phyloP scores from a whole-genome alignment of 345 rosid species.

The Syzygium jambos region DNA sequence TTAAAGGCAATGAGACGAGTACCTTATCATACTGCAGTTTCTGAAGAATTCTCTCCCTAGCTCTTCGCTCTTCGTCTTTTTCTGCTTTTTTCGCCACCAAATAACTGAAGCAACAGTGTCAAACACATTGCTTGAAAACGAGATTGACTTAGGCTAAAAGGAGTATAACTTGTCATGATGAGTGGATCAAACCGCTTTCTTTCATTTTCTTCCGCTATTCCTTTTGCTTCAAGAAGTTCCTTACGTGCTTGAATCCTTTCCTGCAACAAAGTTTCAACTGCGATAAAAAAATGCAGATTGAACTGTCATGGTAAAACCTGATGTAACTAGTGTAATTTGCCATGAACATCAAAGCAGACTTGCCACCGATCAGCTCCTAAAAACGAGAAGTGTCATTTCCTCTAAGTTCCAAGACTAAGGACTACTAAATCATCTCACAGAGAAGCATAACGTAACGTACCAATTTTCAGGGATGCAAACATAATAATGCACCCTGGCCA shows the following conservation, averaged over 20 bases:
- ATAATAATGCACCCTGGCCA: not conserved
- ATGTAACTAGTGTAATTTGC: not conserved
- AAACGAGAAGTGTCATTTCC: not conserved
- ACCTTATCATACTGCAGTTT: constrained; percentile 82
- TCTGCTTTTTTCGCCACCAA: constrained; percentile 47
- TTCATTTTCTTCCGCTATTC: constrained; percentile 57
- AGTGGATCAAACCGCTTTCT: constrained; percentile 50
- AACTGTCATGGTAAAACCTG: not conserved
- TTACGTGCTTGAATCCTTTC: constrained; percentile 72
- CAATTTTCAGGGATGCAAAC: not conserved
- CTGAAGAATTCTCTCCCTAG: constrained; percentile 51
- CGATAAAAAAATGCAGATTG: not conserved
- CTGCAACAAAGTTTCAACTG: constrained; percentile 22
- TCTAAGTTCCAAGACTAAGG: not conserved
- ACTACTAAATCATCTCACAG: not conserved
- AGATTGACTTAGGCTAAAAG: not conserved
- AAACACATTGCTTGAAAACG: not conserved
- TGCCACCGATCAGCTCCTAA: not conserved
- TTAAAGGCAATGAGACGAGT: not conserved
- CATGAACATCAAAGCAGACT: not conserved
- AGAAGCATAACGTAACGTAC: not conserved
- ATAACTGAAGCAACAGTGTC: constrained; percentile 18
- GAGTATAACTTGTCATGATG: not conserved
- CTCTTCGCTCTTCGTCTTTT: constrained; percentile 55
- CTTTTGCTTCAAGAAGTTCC: constrained; percentile 42